Evolutionary conservation across 805 yeast genomes (phyloP).

Genomic region (Lipomyces starkeyi): DNA sequence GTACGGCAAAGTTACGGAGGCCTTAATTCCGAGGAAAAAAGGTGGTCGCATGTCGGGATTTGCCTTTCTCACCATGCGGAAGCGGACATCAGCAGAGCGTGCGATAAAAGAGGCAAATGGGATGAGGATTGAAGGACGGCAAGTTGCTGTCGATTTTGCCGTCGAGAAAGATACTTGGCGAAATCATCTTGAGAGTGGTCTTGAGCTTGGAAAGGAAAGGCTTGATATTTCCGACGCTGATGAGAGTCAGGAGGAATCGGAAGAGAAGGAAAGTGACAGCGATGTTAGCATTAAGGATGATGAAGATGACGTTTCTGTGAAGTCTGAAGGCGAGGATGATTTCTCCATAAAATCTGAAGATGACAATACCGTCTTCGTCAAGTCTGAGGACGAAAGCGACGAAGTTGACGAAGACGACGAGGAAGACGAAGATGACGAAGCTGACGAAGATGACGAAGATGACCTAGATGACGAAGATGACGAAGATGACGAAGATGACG

Average conservation of each 20-base stretch:
- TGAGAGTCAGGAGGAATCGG: constrained; percentile 45
- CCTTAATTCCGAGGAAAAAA: constrained; percentile 82
- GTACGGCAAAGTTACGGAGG: constrained; percentile 87
- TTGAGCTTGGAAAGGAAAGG: constrained; percentile 50
- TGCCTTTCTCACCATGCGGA: constrained; percentile 91
- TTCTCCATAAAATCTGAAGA: constrained; percentile 42
- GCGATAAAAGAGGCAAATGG: constrained; percentile 81
- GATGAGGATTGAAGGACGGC: constrained; percentile 83
- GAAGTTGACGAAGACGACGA: not conserved
- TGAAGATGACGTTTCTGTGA: constrained; percentile 41
- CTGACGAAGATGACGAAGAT: constrained; percentile 30
- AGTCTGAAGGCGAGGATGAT: constrained; percentile 31
- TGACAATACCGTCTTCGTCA: constrained; percentile 43
- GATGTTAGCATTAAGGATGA: constrained; percentile 44
- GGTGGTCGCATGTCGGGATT: constrained; percentile 94
- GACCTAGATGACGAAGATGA: constrained; percentile 34
- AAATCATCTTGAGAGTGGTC: constrained; percentile 51
- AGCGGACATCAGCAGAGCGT: constrained; percentile 71
- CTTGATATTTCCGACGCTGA: constrained; percentile 50
- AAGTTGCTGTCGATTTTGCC: constrained; percentile 93
- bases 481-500: constrained; percentile 32
- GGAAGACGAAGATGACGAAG: not conserved
- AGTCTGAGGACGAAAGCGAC: constrained; percentile 39
- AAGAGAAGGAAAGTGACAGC: constrained; percentile 46
- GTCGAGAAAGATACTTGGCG: constrained; percentile 88